Base-by-base conservation (phyloP, 2,329 filamentous ascomycete genomes). In the Cladobotryum protrusum region DNA sequence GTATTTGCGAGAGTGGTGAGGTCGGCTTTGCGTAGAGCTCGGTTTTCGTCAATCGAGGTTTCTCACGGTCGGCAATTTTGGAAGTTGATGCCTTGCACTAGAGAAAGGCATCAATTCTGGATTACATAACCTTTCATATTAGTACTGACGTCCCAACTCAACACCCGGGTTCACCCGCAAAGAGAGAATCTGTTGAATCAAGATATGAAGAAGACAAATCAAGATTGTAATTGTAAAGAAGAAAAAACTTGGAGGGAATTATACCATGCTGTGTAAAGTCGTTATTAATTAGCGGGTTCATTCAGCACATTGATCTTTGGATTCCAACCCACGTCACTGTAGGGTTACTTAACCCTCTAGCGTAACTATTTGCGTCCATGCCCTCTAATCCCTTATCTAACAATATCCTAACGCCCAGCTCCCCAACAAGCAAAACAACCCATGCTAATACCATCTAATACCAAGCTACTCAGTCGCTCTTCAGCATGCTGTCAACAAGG, bases 401-500 rank as follows among this genome's bases (percentile, higher is more conserved):
- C 45, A 35, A 37, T 52, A 50, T 53, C 51, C 52, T 42, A 60
- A 60, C 58, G 59, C 59, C 59, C 44, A 55, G 48, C 52, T 51
- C 56, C 49, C 20, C 32, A 43, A 32, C 32, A 19, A 46, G 52
- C 45, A 48, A 52, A 45, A 37, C 45, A 54, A 43, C 11, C 49
- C 52, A 39, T 47, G 54, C 54, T 45, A 43, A 44, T 12, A 18
- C 15, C 35, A 34, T 29, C 12, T n/a, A 36, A 33, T 11, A 40
- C 13, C 45, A 33, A 32, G 36, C 40, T 29, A 5, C 54, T 77
- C 61, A 95, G 67, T 97, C 93, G 64, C 90, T 96, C 71, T 85
- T 85, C 72, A 97, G 71, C 91, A 99, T 99, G 68, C 89, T 97
- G 67, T 99, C 93, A 45, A 99, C 93, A 58, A 99, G 73, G 69